These are phyloP conservation scores for Nissolia schottii DNA, from an alignment of 306 rosid genomes.

Conservation along the genomic window DNA sequence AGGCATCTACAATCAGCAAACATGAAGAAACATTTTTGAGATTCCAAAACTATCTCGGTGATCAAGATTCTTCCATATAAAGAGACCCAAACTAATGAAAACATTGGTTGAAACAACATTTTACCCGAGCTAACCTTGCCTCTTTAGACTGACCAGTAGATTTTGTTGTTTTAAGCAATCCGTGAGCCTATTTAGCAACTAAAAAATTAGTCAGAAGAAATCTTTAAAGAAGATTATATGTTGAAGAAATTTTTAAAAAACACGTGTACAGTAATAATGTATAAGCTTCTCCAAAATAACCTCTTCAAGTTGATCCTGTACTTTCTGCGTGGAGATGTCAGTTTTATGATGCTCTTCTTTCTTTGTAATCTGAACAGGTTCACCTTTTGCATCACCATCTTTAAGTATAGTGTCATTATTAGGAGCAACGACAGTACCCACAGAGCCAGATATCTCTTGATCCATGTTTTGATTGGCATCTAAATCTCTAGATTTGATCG, in stretches of 20 bases:
- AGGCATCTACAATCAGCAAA: slow-evolving; percentile 16
- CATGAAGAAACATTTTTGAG: slow-evolving; percentile 13
- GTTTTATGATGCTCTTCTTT: slow-evolving; percentile 50
- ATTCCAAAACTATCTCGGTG: slow-evolving; percentile 10
- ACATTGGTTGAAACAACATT: slow-evolving; percentile 9
- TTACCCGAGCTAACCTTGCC: slow-evolving; percentile 99
- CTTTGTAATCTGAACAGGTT: slow-evolving; percentile 36
- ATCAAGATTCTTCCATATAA: slow-evolving; percentile 7
- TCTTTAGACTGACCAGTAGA: slow-evolving; percentile 97
- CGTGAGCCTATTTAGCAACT: slow-evolving; percentile 84
- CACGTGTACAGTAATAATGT: background rate
- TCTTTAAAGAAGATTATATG: slow-evolving; percentile 4
- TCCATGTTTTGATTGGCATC: slow-evolving; percentile 36
- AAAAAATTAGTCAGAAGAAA: slow-evolving; percentile 54
- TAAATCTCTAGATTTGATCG: slow-evolving; percentile 33
- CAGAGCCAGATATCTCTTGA: slow-evolving; percentile 46
- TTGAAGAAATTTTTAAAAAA: too few species aligned
- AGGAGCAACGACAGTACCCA: slow-evolving; percentile 30
- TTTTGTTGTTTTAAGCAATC: slow-evolving; percentile 79
- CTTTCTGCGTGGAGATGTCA: slow-evolving; percentile 47
- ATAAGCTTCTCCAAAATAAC: slow-evolving; percentile 37
- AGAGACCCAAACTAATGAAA: slow-evolving; percentile 14
- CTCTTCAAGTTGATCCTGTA: slow-evolving; percentile 91
- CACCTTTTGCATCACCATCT: slow-evolving; percentile 40
- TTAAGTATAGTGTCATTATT: slow-evolving; percentile 34